A percentile compares a stretch with the other conserved stretches of the same genome.
phyloP scores from a whole-genome alignment of 768 basidiomycete species.

The Hypholoma sublateritium region DNA sequence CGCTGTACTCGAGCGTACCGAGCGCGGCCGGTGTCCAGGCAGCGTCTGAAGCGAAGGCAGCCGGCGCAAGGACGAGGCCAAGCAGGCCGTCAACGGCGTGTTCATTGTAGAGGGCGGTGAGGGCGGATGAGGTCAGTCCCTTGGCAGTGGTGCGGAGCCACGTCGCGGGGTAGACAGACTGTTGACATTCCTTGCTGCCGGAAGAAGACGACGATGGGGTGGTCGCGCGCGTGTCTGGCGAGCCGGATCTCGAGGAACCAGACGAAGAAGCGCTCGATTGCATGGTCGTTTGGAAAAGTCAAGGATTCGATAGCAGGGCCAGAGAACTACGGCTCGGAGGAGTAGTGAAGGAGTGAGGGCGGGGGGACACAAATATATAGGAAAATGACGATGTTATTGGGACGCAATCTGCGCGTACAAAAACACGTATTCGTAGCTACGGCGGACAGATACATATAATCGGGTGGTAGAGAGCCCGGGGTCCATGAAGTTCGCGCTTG shows the following conservation, averaged over 20 bases:
- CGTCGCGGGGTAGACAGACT: slow-evolving; percentile 13
- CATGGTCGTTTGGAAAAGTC: not conserved
- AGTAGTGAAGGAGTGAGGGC: not conserved
- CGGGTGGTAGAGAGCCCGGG: too few species aligned
- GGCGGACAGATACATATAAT: too few species aligned
- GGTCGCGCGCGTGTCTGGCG: slow-evolving; percentile 32
- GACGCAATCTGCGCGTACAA: slow-evolving; percentile 4
- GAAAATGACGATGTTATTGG: not conserved
- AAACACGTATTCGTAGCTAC: too few species aligned
- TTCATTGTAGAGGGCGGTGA: slow-evolving; percentile 31
- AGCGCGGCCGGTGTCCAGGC: not conserved
- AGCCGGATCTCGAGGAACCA: slow-evolving; percentile 31
- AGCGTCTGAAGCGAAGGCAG: not conserved
- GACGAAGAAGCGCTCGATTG: slow-evolving; percentile 26
- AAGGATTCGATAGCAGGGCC: too few species aligned
- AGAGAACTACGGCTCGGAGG: not conserved
- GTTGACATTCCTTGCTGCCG: slow-evolving; percentile 11
- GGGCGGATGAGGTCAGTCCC: slow-evolving; percentile 16
- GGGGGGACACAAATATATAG: slow-evolving; percentile 6
- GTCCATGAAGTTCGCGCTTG: too few species aligned
- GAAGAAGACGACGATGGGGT: slow-evolving; percentile 25
- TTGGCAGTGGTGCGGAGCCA: slow-evolving; percentile 25
- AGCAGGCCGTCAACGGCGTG: slow-evolving; percentile 30
- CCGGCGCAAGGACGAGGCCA: slow-evolving; percentile 25
- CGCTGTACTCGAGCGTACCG: slow-evolving; percentile 7